phyloP scores from a whole-genome alignment of 1,284 basidiomycete species.

The Leccinum fallax region DNA sequence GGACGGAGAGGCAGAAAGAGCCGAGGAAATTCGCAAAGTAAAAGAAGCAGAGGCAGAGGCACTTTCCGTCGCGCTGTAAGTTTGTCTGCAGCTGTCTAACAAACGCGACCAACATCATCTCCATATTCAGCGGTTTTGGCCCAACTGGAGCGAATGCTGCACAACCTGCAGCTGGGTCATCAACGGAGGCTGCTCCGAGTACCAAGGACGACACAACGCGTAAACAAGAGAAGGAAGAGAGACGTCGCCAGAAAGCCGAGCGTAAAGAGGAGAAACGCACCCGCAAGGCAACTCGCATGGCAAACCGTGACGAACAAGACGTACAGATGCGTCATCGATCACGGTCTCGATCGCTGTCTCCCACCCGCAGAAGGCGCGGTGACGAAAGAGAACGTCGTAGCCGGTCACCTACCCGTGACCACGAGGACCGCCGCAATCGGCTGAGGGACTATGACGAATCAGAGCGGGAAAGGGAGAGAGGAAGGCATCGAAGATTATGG shows the following conservation, averaged over 20 bases:
- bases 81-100: conserved; percentile 11
- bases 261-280: conserved; percentile 59
- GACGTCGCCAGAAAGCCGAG: conserved; percentile 56
- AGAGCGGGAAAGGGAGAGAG: conserved; percentile 52
- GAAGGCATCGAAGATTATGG: conserved; percentile 55
- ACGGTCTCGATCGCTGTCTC: conserved; percentile 49
- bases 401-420: conserved; percentile 31
- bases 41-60: conserved; percentile 91
- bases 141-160: conserved; percentile 46
- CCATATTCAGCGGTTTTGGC: conserved; percentile 58
- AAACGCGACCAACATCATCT: conserved; percentile 7
- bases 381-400: conserved; percentile 26
- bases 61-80: conserved; percentile 75
- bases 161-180: conserved; percentile 15
- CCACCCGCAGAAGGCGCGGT: conserved; percentile 25
- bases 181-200: conserved; percentile 32
- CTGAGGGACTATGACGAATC: conserved; percentile 42
- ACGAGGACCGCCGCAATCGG: conserved; percentile 24
- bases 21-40: conserved; percentile 75
- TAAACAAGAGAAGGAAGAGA: conserved; percentile 57
- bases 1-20: conserved; percentile 47
- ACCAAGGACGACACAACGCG: conserved; percentile 35
- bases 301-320: conserved; percentile 37
- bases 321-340: conserved; percentile 31
- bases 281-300: conserved; percentile 49